Percentiles rank a stretch among this genome's conserved stretches.
These are phyloP conservation scores for Trebouxia sp. DNA, from an alignment of 139 green algal genomes.

Conservation along the genomic window DNA sequence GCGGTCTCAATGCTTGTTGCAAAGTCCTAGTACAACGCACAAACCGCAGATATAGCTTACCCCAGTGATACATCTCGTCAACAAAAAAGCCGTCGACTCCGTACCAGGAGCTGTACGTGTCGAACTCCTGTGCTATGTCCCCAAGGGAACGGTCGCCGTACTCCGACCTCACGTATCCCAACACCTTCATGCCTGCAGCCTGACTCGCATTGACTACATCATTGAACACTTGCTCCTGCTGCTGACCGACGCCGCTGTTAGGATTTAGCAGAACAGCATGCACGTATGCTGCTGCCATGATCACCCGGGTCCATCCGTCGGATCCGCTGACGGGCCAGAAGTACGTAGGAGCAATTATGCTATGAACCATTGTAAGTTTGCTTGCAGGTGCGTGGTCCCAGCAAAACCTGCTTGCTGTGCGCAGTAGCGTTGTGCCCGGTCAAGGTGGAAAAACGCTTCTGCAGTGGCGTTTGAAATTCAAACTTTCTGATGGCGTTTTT, in stretches of 20 bases:
- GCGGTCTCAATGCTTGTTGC: too few species aligned
- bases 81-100: neutral
- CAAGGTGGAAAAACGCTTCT: too few species aligned
- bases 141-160: neutral
- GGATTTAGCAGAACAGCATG: neutral
- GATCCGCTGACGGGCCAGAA: neutral
- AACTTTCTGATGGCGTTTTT: too few species aligned
- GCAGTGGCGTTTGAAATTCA: too few species aligned
- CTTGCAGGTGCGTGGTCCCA: too few species aligned
- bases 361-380: neutral
- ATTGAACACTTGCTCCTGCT: neutral
- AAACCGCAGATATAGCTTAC: too few species aligned
- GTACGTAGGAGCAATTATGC: slow-evolving; percentile 6
- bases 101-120: neutral
- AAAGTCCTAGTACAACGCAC: too few species aligned
- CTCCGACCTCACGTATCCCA: neutral
- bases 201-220: neutral
- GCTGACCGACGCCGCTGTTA: neutral
- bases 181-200: slow-evolving; percentile 1
- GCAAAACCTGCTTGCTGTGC: too few species aligned
- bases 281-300: neutral
- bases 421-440: too few species aligned
- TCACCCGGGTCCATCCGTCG: neutral
- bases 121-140: neutral
- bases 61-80: neutral